phyloP scores from a whole-genome alignment of 805 yeast genomes.

The Starmerella cellae region DNA sequence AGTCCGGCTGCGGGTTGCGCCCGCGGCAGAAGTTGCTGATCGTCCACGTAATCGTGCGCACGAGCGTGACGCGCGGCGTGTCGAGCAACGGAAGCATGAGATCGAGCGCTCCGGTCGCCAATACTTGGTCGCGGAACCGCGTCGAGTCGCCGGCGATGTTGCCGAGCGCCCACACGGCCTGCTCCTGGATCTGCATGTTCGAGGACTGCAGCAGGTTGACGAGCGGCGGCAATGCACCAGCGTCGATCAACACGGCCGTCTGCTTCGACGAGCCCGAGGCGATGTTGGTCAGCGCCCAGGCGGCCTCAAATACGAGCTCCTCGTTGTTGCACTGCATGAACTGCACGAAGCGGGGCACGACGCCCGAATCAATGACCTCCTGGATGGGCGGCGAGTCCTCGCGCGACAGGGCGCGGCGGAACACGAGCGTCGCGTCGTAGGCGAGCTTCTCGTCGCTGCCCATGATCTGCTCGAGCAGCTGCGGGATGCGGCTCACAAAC shows the following conservation, averaged over 20 bases:
- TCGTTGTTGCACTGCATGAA: conserved; percentile 68
- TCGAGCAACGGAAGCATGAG: conserved; percentile 71
- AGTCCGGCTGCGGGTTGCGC: conserved; percentile 89
- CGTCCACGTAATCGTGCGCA: conserved; percentile 97
- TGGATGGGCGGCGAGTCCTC: conserved; percentile 96
- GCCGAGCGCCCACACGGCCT: conserved; percentile 98
- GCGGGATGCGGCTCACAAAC: conserved; percentile 44
- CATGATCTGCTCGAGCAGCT: conserved; percentile 67
- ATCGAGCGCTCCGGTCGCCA: conserved; percentile 73
- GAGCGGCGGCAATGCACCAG: conserved; percentile 87
- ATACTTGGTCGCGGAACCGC: conserved; percentile 75
- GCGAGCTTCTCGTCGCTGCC: conserved; percentile 67
- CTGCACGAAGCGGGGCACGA: conserved; percentile 78
- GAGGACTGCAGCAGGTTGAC: conserved; percentile 68
- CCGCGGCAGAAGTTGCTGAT: conserved; percentile 94
- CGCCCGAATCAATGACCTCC: conserved; percentile 82
- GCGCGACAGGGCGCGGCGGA: conserved; percentile 83
- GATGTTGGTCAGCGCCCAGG: conserved; percentile 98
- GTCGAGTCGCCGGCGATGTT: conserved; percentile 98
- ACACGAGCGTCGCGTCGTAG: conserved; percentile 77
- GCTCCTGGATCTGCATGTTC: conserved; percentile 88
- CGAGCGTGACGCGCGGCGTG: conserved; percentile 66
- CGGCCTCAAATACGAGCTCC: conserved; percentile 89
- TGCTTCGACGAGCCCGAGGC: conserved; percentile 89
- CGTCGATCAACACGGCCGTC: conserved; percentile 78